A percentile compares a stretch with the other conserved stretches of the same genome.
Evolutionary conservation across 148 eudicot genomes (phyloP).

Genomic region (Rhododendron ovatum): DNA sequence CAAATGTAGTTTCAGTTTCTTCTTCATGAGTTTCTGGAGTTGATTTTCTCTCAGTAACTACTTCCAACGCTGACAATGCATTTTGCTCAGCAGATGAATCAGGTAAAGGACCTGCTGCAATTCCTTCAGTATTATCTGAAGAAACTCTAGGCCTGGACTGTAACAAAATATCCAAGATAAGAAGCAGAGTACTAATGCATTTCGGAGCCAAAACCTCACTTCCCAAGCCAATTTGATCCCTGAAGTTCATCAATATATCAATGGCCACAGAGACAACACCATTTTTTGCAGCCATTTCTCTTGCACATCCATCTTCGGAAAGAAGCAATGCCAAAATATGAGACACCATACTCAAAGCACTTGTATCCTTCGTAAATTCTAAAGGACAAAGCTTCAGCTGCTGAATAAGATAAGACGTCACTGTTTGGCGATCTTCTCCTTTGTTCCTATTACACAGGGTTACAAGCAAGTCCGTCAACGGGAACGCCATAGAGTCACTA

Average conservation of each 20-base stretch:
- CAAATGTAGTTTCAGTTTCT: slow-evolving; percentile 41
- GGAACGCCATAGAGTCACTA: slow-evolving; percentile 74
- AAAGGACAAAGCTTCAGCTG: slow-evolving; percentile 65
- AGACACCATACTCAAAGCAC: slow-evolving; percentile 71
- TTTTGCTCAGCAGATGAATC: slow-evolving; percentile 36
- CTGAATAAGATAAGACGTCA: slow-evolving; percentile 68
- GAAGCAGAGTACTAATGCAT: slow-evolving; percentile 76
- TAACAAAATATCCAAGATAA: slow-evolving; percentile 81
- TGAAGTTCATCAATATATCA: slow-evolving; percentile 54
- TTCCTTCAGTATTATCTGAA: slow-evolving; percentile 36
- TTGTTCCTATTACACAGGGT: slow-evolving; percentile 84
- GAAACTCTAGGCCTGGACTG: slow-evolving; percentile 67
- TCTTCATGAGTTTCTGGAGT: slow-evolving; percentile 26
- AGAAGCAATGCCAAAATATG: slow-evolving; percentile 88
- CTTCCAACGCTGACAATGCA: slow-evolving; percentile 37
- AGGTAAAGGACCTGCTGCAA: slow-evolving; percentile 27
- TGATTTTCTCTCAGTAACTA: slow-evolving; percentile 30
- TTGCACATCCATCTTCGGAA: slow-evolving; percentile 67
- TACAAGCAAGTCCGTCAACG: slow-evolving; percentile 77
- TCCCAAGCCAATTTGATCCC: slow-evolving; percentile 36
- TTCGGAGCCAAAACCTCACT: slow-evolving; percentile 49
- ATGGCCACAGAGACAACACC: slow-evolving; percentile 58
- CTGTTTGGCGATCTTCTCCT: slow-evolving; percentile 84
- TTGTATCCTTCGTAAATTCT: slow-evolving; percentile 54
- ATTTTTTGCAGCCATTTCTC: slow-evolving; percentile 71